Evolutionary conservation across 495 filamentous ascomycete species (phyloP), one percentile per base, ranked within the genome.

Genomic region (Penicillium macrosclerotiorum): DNA sequence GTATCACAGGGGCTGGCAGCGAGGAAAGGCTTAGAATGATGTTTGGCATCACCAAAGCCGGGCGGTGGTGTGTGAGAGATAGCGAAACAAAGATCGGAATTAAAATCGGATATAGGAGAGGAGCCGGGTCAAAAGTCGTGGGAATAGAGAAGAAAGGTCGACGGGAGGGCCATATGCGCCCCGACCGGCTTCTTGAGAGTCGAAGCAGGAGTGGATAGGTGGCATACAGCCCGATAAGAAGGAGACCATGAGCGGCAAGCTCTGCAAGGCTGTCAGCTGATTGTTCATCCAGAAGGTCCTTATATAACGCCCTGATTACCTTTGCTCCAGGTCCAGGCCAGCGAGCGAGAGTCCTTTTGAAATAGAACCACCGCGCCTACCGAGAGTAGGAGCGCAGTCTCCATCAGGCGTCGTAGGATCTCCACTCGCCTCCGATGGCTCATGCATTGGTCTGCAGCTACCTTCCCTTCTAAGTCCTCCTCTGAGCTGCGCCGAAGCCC

Each of bases 91-190:
- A 74, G 6, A 93, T 55, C 2, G 93, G 89, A 6, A 95, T 73
- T 0, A 85, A 51, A 1, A 83, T 71, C 2, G 93, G 94, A 56
- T 97, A 98, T 14, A 98, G 71, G 7, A 97, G 69, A 5, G 93
- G 89, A 12, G 93, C 93, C 2, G 90, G 93, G 57, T 98, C 93
- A 62, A 97, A 95, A 19, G 77, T 72, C 9, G 82, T 59, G 1
- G 89, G 88, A 13, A 95, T 70, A 34, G 63, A 79, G 58, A 76
- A 70, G 20, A 62, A 65, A 11, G 56, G 45, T 6, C 60, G 49
- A 46, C 54, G 58, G 7, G 61, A 63, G 20, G 62, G 38, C 52
- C 59, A 55, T 20, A 58, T 36, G 20, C 53, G 60, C 52, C 62
- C 61, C 32, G 54, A 51, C 24, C 61, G 58, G 20, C 57, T 55